phyloP scores from a whole-genome alignment of 192 early-diverging fungal species.

The Backusella luteola region DNA sequence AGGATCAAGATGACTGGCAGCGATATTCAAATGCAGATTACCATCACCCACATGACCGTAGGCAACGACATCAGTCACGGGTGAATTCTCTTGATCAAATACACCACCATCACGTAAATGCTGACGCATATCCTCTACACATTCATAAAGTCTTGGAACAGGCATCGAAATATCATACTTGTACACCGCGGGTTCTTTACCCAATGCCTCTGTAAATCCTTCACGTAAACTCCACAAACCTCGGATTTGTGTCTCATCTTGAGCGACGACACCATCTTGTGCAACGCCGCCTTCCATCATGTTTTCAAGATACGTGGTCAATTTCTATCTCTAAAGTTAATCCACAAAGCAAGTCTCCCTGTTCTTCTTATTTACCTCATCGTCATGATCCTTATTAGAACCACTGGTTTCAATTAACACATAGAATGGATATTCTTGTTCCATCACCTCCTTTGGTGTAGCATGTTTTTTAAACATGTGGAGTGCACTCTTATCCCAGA shows the following conservation, averaged over 20 bases:
- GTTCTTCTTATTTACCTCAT: constrained; percentile 49
- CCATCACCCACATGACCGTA: constrained; percentile 99
- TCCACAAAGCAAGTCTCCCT: neutral
- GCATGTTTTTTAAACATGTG: constrained; percentile 77
- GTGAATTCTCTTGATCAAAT: constrained; percentile 48
- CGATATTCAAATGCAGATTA: constrained; percentile 95
- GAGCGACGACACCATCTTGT: constrained; percentile 88
- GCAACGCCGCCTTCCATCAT: constrained; percentile 75
- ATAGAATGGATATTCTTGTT: constrained; percentile 76
- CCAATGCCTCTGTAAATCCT: constrained; percentile 88
- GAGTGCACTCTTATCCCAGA: constrained; percentile 82
- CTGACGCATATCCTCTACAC: constrained; percentile 78
- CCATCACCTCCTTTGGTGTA: constrained; percentile 63
- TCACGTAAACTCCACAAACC: constrained; percentile 92
- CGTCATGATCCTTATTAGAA: constrained; percentile 91
- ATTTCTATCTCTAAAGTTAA: constrained; percentile 50
- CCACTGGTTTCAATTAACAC: constrained; percentile 95
- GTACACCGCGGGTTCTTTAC: constrained; percentile 85
- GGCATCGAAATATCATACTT: constrained; percentile 98
- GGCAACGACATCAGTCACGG: constrained; percentile 77
- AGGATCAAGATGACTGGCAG: constrained; percentile 59
- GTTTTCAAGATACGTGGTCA: constrained; percentile 70
- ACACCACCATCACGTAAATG: constrained; percentile 60
- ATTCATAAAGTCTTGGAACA: constrained; percentile 77
- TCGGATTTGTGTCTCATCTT: constrained; percentile 79